Conservation (phyloP, 116 monocot genomes). For the Posidonia oceanica region DNA sequence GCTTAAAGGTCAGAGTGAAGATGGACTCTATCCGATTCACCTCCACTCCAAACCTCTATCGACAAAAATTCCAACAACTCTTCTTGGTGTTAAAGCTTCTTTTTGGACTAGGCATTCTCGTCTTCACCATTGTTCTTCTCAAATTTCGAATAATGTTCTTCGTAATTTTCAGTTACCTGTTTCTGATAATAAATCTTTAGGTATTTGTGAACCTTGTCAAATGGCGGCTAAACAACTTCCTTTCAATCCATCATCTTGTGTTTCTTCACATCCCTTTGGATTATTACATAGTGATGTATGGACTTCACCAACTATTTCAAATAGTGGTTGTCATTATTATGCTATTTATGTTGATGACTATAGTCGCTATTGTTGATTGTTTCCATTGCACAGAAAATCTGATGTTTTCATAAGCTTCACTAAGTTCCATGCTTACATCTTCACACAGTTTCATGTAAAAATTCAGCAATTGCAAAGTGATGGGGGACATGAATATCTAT, state of each 20-base stretch:
- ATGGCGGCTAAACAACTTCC: background rate
- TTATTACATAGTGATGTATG: slow-evolving; percentile 3
- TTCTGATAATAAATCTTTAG: background rate
- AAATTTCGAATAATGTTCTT: background rate
- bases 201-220: background rate
- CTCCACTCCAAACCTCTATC: background rate
- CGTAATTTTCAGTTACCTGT: background rate
- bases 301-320: background rate
- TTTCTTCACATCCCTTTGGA: background rate
- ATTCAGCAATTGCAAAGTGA: background rate
- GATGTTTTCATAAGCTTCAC: background rate
- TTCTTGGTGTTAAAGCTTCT: background rate
- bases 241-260: background rate
- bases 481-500: background rate
- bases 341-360: background rate
- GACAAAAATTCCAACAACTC: background rate
- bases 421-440: background rate
- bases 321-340: background rate
- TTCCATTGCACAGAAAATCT: background rate
- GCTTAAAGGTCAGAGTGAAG: background rate
- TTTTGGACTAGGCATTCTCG: background rate
- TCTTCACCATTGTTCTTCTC: background rate
- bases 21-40: background rate
- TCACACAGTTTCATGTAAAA: background rate
- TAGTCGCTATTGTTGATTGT: background rate